Conservation (phyloP, 2,329 filamentous ascomycete species). For the Trichophyton mentagrophytes region DNA sequence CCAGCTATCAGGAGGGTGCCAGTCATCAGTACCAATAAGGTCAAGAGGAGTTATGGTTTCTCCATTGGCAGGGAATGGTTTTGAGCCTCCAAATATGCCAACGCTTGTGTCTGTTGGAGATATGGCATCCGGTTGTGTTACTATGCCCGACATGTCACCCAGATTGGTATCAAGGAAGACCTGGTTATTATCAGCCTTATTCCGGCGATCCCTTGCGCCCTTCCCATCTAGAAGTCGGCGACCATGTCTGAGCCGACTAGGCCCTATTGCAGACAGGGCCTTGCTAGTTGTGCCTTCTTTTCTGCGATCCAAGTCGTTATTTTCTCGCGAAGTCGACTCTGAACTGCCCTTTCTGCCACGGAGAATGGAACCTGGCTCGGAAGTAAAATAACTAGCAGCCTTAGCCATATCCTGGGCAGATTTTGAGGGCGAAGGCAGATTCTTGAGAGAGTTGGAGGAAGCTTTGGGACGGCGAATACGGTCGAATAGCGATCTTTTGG, state of each 20-base stretch:
- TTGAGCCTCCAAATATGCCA: slow-evolving; percentile 23
- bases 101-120: slow-evolving; percentile 51
- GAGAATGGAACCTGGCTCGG: slow-evolving; percentile 23
- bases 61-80: slow-evolving; percentile 15
- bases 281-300: slow-evolving; percentile 23
- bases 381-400: slow-evolving; percentile 18
- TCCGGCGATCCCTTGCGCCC: slow-evolving; percentile 10
- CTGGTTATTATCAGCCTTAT: slow-evolving; percentile 26
- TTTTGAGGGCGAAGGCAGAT: slow-evolving; percentile 21
- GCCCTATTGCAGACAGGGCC: slow-evolving; percentile 13
- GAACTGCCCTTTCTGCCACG: slow-evolving; percentile 26
- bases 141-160: slow-evolving; percentile 79
- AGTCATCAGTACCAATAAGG: slow-evolving; percentile 41
- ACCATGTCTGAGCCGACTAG: slow-evolving; percentile 24
- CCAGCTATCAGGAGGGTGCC: slow-evolving; percentile 96
- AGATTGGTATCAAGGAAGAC: slow-evolving; percentile 83
- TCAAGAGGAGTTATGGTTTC: slow-evolving; percentile 19
- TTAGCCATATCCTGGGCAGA: slow-evolving; percentile 20
- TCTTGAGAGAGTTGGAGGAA: slow-evolving; percentile 22
- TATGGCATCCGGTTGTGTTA: slow-evolving; percentile 55
- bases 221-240: slow-evolving; percentile 25
- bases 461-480: slow-evolving; percentile 41
- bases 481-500: slow-evolving; percentile 41
- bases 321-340: slow-evolving; percentile 21
- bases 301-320: slow-evolving; percentile 27